Percentiles rank a stretch among this genome's conserved stretches.
Evolutionary conservation across 208 protist species (phyloP).

Genomic region (Herpetomonas muscarum): DNA sequence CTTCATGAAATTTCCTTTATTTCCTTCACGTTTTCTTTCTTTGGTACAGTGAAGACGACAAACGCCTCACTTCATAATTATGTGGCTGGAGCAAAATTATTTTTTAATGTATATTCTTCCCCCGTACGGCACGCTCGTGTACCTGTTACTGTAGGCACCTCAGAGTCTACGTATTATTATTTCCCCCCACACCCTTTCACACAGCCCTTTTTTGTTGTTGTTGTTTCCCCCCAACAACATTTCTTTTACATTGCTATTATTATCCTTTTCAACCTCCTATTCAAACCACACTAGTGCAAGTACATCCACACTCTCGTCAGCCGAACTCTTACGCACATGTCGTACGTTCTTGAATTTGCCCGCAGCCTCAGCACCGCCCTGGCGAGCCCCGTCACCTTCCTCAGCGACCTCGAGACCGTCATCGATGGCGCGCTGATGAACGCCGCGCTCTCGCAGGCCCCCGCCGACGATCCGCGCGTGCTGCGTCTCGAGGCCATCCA

Average conservation of each 20-base stretch:
- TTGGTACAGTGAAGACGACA: too few species aligned
- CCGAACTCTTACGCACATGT: slow-evolving; percentile 8
- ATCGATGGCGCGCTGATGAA: slow-evolving; percentile 16
- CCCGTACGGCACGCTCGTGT: too few species aligned
- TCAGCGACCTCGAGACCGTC: slow-evolving; percentile 11
- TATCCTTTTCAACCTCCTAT: background rate
- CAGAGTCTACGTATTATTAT: too few species aligned
- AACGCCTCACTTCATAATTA: too few species aligned
- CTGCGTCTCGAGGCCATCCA: background rate
- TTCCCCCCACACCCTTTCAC: too few species aligned
- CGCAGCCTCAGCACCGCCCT: slow-evolving; percentile 4
- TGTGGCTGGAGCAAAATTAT: too few species aligned
- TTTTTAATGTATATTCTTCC: too few species aligned
- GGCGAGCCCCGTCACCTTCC: slow-evolving; percentile 5
- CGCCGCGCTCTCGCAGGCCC: background rate
- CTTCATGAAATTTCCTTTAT: background rate
- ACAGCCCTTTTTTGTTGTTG: too few species aligned
- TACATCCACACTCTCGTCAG: slow-evolving; percentile 29
- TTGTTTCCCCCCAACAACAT: background rate
- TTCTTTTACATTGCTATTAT: background rate
- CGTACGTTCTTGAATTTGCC: slow-evolving; percentile 13
- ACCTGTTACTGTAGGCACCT: too few species aligned
- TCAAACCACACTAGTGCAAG: background rate
- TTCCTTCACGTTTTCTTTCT: background rate
- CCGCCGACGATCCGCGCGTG: background rate